Evolutionary conservation across 2,329 filamentous ascomycete species (phyloP).

Genomic region (Colletotrichum endophyticum): DNA sequence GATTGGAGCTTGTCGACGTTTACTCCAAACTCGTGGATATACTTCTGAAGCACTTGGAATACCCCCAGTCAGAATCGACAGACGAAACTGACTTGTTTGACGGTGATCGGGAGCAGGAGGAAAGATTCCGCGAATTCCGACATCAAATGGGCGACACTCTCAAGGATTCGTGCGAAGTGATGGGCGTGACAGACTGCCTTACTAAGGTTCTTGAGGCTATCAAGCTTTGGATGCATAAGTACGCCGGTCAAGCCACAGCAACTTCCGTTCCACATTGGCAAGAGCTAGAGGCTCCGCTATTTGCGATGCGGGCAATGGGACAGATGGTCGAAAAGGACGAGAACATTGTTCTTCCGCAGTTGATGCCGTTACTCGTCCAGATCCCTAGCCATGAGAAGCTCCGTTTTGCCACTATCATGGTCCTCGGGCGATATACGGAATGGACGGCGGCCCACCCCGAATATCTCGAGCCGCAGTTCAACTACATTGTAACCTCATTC

Average conservation of each 20-base stretch:
- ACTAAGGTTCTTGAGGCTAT: conserved; percentile 87
- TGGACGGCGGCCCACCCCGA: conserved; percentile 96
- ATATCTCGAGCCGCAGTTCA: conserved; percentile 89
- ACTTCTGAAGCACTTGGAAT: conserved; percentile 89
- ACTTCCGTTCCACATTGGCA: conserved; percentile 92
- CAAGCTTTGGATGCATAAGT: conserved; percentile 84
- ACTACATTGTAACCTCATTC: conserved; percentile 95
- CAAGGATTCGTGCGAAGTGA: conserved; percentile 96
- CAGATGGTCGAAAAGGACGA: conserved; percentile 94
- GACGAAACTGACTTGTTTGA: conserved; percentile 88
- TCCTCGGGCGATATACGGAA: conserved; percentile 93
- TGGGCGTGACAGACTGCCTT: conserved; percentile 90
- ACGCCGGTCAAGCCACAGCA: conserved; percentile 75
- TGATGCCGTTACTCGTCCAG: conserved; percentile 92
- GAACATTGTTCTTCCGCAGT: conserved; percentile 82
- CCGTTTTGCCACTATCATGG: conserved; percentile 98
- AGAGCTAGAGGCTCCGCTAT: conserved; percentile 91
- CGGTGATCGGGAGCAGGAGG: conserved; percentile 92
- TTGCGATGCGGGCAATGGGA: conserved; percentile 94
- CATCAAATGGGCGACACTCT: conserved; percentile 98
- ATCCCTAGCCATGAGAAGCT: conserved; percentile 97
- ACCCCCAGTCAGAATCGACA: conserved; percentile 75
- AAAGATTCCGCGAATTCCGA: conserved; percentile 95
- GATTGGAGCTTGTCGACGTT: conserved; percentile 77
- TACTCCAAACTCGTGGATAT: conserved; percentile 92